These are phyloP conservation scores for Fraxinus anomala DNA, from an alignment of 257 asterid genomes.

Conservation along the genomic window DNA sequence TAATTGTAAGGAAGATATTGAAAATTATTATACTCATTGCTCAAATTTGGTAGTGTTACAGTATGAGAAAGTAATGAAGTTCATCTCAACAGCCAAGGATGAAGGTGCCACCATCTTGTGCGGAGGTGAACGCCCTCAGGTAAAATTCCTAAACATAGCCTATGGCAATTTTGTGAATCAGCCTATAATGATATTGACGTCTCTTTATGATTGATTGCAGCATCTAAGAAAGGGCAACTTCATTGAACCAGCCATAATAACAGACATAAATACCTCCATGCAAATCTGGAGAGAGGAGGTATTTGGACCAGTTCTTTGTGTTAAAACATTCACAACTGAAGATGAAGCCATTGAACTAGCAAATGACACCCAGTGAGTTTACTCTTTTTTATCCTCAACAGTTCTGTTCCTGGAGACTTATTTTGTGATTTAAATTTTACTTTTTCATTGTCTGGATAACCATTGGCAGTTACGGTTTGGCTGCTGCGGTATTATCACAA, in stretches of 20 bases:
- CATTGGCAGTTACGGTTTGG: constrained; percentile 72
- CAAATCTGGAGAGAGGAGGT: constrained; percentile 98
- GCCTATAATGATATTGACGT: constrained; percentile 18
- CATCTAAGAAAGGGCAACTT: constrained; percentile 81
- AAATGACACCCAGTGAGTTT: constrained; percentile 79
- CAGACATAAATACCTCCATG: constrained; percentile 76
- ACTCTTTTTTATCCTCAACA: neutral
- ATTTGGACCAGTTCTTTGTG: constrained; percentile 94
- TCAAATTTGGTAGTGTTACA: constrained; percentile 33
- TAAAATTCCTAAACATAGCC: constrained; percentile 20
- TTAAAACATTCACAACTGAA: constrained; percentile 83
- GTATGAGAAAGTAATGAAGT: constrained; percentile 71
- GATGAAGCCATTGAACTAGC: constrained; percentile 91
- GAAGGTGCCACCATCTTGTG: constrained; percentile 83
- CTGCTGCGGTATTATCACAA: constrained; percentile 74
- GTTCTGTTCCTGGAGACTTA: neutral
- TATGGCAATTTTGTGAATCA: constrained; percentile 8
- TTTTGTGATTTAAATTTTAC: neutral
- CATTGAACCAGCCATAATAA: constrained; percentile 66
- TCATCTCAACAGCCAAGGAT: constrained; percentile 70
- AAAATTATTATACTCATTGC: constrained; percentile 3
- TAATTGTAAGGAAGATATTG: neutral
- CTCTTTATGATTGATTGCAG: constrained; percentile 41
- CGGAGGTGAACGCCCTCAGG: constrained; percentile 86
- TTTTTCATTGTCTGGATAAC: neutral